Percentiles rank a stretch among this genome's conserved stretches.
These are phyloP conservation scores for Phaeosphaeria sp. DNA, from an alignment of 2,329 filamentous ascomycete genomes.

Conservation along the genomic window DNA sequence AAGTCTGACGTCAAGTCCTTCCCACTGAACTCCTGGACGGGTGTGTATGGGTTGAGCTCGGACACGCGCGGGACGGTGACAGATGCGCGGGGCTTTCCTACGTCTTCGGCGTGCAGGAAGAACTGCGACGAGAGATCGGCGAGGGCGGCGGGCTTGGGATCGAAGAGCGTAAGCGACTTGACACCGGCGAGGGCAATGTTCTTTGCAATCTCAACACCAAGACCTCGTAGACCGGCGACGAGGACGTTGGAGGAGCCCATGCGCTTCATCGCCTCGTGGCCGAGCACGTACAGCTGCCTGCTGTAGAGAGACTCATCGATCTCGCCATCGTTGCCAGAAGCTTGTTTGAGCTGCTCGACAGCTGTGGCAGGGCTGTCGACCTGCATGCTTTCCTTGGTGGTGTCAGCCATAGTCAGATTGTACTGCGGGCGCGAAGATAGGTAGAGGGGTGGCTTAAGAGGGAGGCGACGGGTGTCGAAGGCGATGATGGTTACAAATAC, in stretches of 20 bases:
- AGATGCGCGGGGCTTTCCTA: slow-evolving; percentile 88
- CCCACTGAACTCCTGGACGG: slow-evolving; percentile 74
- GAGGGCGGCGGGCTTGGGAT: slow-evolving; percentile 82
- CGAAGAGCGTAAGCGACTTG: slow-evolving; percentile 93
- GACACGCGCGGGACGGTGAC: slow-evolving; percentile 88
- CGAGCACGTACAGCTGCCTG: slow-evolving; percentile 72
- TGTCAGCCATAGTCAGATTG: slow-evolving; percentile 14
- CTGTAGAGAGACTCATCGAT: slow-evolving; percentile 74
- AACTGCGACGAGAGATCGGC: slow-evolving; percentile 96
- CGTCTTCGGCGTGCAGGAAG: slow-evolving; percentile 86
- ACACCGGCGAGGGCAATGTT: slow-evolving; percentile 98
- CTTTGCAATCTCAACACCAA: slow-evolving; percentile 98
- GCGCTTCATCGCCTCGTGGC: slow-evolving; percentile 93
- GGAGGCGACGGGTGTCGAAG: slow-evolving; percentile 12
- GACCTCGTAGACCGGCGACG: slow-evolving; percentile 86
- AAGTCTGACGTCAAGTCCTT: slow-evolving; percentile 76
- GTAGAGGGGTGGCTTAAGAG: slow-evolving; percentile 2
- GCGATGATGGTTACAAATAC: slow-evolving; percentile 31
- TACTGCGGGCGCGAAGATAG: background rate
- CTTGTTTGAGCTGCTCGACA: slow-evolving; percentile 64
- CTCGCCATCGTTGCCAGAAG: slow-evolving; percentile 57
- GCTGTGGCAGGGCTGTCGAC: slow-evolving; percentile 65
- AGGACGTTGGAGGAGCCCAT: slow-evolving; percentile 97
- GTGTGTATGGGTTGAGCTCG: slow-evolving; percentile 96
- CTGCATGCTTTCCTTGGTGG: slow-evolving; percentile 64